Base-by-base conservation (phyloP, 2,329 filamentous ascomycete genomes). In the Microcera coccophila region DNA sequence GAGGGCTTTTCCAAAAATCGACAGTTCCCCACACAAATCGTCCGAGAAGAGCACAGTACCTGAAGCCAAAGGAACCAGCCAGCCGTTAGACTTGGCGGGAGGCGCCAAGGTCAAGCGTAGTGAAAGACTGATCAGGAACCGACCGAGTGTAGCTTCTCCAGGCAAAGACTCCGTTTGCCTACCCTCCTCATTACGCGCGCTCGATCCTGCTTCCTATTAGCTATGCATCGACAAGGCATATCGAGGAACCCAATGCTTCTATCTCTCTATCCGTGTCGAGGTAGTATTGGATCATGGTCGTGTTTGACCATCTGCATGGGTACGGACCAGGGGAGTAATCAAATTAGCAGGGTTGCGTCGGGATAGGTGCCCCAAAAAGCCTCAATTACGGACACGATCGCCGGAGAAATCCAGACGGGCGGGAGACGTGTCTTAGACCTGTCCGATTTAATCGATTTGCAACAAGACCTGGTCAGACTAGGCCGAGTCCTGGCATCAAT, bases 381-480 rank as follows among this genome's bases (percentile, higher is more conserved):
- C 36, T 41, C 29, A 35, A 16, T 5, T 5, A 12, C 18, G 17
- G 33, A 15, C 35, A 36, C 36, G 39, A 48, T 41, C 38, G 37
- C 39, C 47, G 48, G 48, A 47, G 42, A 50, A 47, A 50, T 38
- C 42, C 41, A 48, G 36, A 17, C 37, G 39, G 42, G 39, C 41
- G 41, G 42, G 41, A 48, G 39, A 45, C 42, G 40, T 47, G 48
- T 48, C 48, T 49, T 38, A 48, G 41, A 39, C 48, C 39, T 39
- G 28, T 34, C 35, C 45, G 31, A 42, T 44, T 40, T 32, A 44
- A 20, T 41, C 38, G 37, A 24, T 36, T 20, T 32, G 11, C 29
- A 32, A 32, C 29, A 32, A n/a, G 29, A n/a, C 7, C 29, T 15
- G 29, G n/a, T n/a, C 29, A 16, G 29, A n/a, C 29, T 32, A n/a